Conservation (phyloP, 1,284 basidiomycete genomes). For the Pseudozyma hubeiensis region DNA sequence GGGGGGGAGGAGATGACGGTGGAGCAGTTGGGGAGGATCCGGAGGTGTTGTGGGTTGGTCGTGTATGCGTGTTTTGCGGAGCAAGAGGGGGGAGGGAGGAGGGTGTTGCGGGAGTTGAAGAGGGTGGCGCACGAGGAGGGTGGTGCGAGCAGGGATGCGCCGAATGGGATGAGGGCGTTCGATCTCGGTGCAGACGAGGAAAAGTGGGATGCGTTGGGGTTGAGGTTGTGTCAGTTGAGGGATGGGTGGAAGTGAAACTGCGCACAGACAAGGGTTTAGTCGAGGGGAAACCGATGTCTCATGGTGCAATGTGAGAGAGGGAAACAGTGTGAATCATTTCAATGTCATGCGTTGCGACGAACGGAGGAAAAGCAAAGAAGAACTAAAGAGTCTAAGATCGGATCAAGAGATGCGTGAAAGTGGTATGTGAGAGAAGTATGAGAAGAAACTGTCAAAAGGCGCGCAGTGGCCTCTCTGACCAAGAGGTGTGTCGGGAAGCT, state of each 20-base stretch:
- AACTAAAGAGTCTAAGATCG: too few relatives aligned
- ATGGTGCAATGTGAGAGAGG: neutral
- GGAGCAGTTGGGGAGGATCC: constrained; percentile 28
- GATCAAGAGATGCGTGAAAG: too few relatives aligned
- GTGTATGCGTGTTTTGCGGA: constrained; percentile 13
- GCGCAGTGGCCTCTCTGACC: too few relatives aligned
- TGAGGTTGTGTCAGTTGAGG: constrained; percentile 5
- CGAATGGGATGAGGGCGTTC: constrained; percentile 38
- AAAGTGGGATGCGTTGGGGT: constrained; percentile 11
- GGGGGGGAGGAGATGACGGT: constrained; percentile 8
- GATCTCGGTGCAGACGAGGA: constrained; percentile 9
- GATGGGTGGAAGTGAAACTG: constrained; percentile 19
- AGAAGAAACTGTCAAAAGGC: too few relatives aligned
- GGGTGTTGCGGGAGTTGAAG: constrained; percentile 15
- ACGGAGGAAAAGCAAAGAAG: neutral
- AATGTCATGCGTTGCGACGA: constrained; percentile 2
- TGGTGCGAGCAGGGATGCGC: constrained; percentile 14
- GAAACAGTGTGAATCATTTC: neutral
- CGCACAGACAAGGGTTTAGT: neutral
- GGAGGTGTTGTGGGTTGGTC: constrained; percentile 22
- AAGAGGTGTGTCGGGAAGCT: too few relatives aligned
- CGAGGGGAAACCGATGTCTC: too few relatives aligned
- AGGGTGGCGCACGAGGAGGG: constrained; percentile 1
- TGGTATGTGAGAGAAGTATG: too few relatives aligned
- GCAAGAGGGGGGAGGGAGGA: neutral